Percentiles rank a stretch among this genome's conserved stretches.
These are phyloP conservation scores for Lanmaoa pseudosensibilis DNA, from an alignment of 768 basidiomycete species.

Conservation along the genomic window DNA sequence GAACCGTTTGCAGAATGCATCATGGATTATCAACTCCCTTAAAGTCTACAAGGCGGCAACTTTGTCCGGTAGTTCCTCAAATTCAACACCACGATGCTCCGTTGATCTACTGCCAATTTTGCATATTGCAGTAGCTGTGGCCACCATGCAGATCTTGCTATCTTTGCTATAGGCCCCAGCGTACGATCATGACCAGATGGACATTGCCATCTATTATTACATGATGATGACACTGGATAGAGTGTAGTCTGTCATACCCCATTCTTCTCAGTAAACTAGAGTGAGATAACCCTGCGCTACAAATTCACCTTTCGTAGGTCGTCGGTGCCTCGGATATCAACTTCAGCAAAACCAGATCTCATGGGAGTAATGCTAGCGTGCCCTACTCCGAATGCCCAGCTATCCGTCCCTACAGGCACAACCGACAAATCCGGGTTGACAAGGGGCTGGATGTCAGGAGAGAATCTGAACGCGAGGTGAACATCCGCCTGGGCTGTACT, in stretches of 20 bases:
- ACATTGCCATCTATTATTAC: constrained; percentile 12
- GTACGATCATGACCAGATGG: not conserved
- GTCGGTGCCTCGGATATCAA: constrained; percentile 2
- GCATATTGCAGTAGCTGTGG: constrained; percentile 8
- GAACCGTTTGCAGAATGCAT: constrained; percentile 56
- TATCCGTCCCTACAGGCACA: constrained; percentile 79
- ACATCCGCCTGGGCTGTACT: constrained; percentile 22
- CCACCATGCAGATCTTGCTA: constrained; percentile 16
- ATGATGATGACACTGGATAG: constrained; percentile 10
- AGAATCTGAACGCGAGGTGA: constrained; percentile 69
- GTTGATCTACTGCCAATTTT: constrained; percentile 6
- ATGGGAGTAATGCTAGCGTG: constrained; percentile 78
- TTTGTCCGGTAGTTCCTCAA: constrained; percentile 39
- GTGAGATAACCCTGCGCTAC: constrained; percentile 46
- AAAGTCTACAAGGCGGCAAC: constrained; percentile 69
- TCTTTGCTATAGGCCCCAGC: constrained; percentile 16
- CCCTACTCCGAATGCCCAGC: constrained; percentile 73
- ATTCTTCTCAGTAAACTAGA: not conserved
- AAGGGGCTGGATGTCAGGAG: constrained; percentile 68
- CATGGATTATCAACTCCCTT: constrained; percentile 77
- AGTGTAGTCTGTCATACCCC: constrained; percentile 2
- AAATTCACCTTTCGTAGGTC: constrained; percentile 16
- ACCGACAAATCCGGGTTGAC: constrained; percentile 56
- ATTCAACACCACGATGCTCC: constrained; percentile 3
- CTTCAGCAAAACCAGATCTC: constrained; percentile 70